phyloP scores from a whole-genome alignment of 345 rosid genomes.

The Abelmoschus esculentus region DNA sequence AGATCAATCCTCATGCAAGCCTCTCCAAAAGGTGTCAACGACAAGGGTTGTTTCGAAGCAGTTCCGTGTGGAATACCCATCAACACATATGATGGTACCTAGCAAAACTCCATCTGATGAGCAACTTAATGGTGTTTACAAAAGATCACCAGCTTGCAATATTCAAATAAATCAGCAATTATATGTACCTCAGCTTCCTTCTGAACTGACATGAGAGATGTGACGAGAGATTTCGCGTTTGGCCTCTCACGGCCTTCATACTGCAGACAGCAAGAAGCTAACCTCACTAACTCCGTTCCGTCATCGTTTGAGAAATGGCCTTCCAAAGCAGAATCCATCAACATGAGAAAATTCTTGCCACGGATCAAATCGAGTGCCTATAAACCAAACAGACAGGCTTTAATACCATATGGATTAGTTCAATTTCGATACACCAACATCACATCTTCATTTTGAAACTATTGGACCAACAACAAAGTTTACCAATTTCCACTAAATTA shows the following conservation, averaged over 20 bases:
- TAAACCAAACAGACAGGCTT: slow-evolving; percentile 13
- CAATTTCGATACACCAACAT: neutral
- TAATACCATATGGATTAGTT: too few species aligned
- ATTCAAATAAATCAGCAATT: neutral
- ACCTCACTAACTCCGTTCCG: slow-evolving; percentile 70
- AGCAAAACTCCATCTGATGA: slow-evolving; percentile 17
- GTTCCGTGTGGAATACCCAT: slow-evolving; percentile 54
- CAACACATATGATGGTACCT: slow-evolving; percentile 57
- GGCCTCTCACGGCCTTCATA: slow-evolving; percentile 93
- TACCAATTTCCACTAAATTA: too few species aligned
- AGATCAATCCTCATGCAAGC: slow-evolving; percentile 81
- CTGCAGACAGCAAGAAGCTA: slow-evolving; percentile 87
- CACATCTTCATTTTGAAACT: neutral
- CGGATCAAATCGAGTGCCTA: slow-evolving; percentile 97
- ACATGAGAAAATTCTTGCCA: slow-evolving; percentile 77
- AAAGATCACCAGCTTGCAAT: neutral
- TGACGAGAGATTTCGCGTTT: slow-evolving; percentile 73
- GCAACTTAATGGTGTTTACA: neutral
- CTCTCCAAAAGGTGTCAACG: slow-evolving; percentile 72
- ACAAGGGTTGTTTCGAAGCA: slow-evolving; percentile 32
- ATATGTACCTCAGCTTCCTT: slow-evolving; percentile 66
- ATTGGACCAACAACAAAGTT: too few species aligned
- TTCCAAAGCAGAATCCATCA: slow-evolving; percentile 97
- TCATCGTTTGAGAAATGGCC: slow-evolving; percentile 94
- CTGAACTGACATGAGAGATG: slow-evolving; percentile 65